Evolutionary conservation across 148 eudicot species (phyloP), one percentile per base, ranked within the genome.

Genomic region (Oxyria digyna): DNA sequence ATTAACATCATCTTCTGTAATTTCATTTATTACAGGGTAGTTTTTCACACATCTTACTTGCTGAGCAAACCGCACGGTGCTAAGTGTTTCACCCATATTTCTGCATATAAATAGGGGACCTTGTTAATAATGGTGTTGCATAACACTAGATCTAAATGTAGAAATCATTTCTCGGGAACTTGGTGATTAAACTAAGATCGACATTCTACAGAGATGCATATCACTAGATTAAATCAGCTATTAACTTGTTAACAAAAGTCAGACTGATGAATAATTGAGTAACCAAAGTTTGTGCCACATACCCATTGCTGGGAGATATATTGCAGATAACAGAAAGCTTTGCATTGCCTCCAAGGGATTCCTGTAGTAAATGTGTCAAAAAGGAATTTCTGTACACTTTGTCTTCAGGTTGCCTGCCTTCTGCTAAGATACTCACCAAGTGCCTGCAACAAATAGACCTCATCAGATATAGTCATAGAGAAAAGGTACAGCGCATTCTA

Each of bases 1-100:
- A 87, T 90, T 85, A 71, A 91, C 94, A 80, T 95, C 91, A 76
- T 95, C 99, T 78, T 95, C 97, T 15, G 96, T 81, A 68, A 95
- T 87, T 82, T 90, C 96, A 68, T 95, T 95, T 55, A 95, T 78
- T 48, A 91, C 93, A 20, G 99, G 99, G 74, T 81, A 81, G 73
- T 95, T 95, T 37, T 69, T 79, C 70, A 95, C 72, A 50, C 74
- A 81, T 82, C 81, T 85, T 73, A 80, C 85, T 78, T 82, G 78
- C 72, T 80, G 82, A 55, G 93, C 93, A 75, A 95, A 91, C 81
- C 97, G 83, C 74, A 95, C 88, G 45, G 97, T 87, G 87, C 97
- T 95, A 15, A 85, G 72, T 40, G 92, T 88, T 77, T 95, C 99
- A 54, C 79, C 79, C 74, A 49, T 81, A 68, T 76, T 75, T 80